Base-by-base conservation (phyloP, 1,284 basidiomycete species). In the Trametes polyzona region DNA sequence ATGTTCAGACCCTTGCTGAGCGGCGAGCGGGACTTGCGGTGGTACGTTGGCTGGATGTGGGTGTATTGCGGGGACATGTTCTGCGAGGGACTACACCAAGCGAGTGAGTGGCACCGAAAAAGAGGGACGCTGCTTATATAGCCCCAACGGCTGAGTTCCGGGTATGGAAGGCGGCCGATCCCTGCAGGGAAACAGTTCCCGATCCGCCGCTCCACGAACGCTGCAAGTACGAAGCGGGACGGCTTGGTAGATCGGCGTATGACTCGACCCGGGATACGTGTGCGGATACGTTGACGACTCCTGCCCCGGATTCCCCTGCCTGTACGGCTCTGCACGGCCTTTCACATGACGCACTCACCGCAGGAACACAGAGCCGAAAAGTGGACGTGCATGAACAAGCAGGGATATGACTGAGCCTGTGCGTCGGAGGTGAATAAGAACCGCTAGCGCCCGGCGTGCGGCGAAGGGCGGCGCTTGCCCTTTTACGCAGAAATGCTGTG, bases 1-100 rank as follows among this genome's bases (percentile, higher is more conserved):
- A 62, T 51, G 48, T 51, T 62, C 21, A 44, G 49, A 3, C 36
- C 33, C 29, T 57, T 63, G 8, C 23, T 48, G 42, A 41, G 35
- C 6, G 52, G 37, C 17, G 32, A 8, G 19, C 42, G 47, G 0
- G 43, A 17, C n/a, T n/a, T 21, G 10, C 30, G 3, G 21, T 12
- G 32, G 36, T 16, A 27, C 7, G 24, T 33, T 24, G 50, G 21
- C 10, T 40, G 14, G 26, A 35, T 32, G 40, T n/a, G 42, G 2
- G 57, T 50, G 47, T 63, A 63, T 41, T 56, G 58, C 8, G 61
- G 61, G 52, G 61, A 63, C 61, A 63, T 63, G n/a, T n/a, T 30
- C 46, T 4, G 42, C 42, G 23, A 9, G 26, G 17, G 36, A 46
- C 11, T n/a, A n/a, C n/a, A n/a, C n/a, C n/a, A n/a, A n/a, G n/a